phyloP scores from a whole-genome alignment of 192 early-diverging fungal species.

The Oehlia diaphana region DNA sequence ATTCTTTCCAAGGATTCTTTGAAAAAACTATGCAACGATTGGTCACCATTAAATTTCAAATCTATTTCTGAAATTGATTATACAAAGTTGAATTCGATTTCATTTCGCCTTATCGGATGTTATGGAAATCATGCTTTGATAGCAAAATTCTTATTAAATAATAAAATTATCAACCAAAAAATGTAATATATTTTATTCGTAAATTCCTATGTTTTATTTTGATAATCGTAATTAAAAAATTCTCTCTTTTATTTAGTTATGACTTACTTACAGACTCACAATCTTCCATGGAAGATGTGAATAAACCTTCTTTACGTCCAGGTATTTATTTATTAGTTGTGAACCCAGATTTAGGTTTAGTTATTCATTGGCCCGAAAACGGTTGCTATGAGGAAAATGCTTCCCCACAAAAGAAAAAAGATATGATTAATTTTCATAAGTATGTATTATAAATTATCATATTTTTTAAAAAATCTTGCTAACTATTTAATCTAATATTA shows the following conservation, averaged over 20 bases:
- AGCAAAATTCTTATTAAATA: constrained; percentile 19
- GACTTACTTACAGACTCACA: not conserved
- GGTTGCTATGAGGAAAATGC: constrained; percentile 31
- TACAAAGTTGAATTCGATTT: not conserved
- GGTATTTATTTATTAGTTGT: constrained; percentile 1
- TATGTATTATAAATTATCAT: not conserved
- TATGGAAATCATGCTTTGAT: constrained; percentile 25
- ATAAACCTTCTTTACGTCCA: not conserved
- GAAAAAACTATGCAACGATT: constrained; percentile 22
- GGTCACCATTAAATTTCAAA: constrained; percentile 8
- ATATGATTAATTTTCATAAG: constrained; percentile 33
- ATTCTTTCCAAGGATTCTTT: not conserved
- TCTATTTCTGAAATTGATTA: constrained; percentile 25
- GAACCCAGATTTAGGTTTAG: not conserved
- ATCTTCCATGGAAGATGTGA: not conserved
- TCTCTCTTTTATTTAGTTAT: not conserved
- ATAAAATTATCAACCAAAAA: not conserved
- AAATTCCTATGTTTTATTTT: too few relatives aligned
- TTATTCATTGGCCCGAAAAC: constrained; percentile 28
- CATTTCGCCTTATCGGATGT: constrained; percentile 8
- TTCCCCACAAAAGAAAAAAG: constrained; percentile 12
- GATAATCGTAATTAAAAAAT: not conserved
- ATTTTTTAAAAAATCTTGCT: not conserved
- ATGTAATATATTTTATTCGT: not conserved
- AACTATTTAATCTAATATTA: not conserved